A percentile compares a stretch with the other conserved stretches of the same genome.
These are phyloP conservation scores for Cercospora brassicicola DNA, from an alignment of 2,329 filamentous ascomycete genomes.

Conservation along the genomic window DNA sequence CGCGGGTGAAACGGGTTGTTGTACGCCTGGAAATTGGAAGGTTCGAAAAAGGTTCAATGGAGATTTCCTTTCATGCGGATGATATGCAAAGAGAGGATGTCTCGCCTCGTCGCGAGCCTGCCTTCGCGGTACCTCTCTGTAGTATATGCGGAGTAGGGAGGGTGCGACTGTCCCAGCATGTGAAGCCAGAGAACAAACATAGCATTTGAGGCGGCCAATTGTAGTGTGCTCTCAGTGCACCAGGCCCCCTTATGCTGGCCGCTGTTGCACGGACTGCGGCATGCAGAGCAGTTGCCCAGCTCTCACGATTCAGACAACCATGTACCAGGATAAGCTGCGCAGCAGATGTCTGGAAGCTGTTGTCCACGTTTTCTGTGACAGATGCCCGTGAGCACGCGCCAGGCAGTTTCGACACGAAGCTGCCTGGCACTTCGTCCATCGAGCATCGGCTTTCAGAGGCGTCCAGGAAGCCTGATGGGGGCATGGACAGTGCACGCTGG, in stretches of 20 bases:
- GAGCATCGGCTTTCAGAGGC: background rate
- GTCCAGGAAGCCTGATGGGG: background rate
- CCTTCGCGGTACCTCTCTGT: background rate
- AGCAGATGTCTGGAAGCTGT: background rate
- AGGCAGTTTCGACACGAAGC: background rate
- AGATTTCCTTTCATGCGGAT: background rate
- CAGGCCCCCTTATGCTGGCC: background rate
- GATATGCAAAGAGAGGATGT: background rate
- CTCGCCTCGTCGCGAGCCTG: background rate
- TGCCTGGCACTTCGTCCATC: background rate
- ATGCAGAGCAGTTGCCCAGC: background rate
- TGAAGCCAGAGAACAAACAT: background rate
- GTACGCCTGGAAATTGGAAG: background rate
- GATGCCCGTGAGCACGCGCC: background rate
- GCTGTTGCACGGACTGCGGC: background rate
- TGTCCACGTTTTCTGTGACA: background rate
- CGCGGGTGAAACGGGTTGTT: background rate
- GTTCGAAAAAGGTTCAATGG: background rate
- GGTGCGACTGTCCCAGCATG: background rate
- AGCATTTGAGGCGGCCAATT: background rate
- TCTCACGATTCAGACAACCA: background rate
- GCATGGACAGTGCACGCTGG: conserved; percentile 1
- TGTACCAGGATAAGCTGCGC: background rate
- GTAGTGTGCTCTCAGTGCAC: background rate
- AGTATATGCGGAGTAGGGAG: background rate